These are phyloP conservation scores for Salix arbutifolia DNA, from an alignment of 345 rosid species.

Conservation along the genomic window DNA sequence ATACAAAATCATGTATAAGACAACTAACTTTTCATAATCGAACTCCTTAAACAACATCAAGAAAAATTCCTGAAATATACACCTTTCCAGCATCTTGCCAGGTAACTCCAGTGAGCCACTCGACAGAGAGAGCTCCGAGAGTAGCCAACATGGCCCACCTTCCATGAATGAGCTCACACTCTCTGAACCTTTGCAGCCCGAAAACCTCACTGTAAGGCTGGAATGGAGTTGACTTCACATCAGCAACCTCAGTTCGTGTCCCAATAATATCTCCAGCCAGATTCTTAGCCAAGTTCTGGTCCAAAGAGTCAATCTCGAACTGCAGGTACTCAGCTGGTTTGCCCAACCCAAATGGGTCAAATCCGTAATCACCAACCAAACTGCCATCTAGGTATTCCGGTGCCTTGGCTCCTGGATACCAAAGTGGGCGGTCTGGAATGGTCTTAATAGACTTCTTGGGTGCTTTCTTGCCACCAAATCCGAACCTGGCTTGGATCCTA, in stretches of 20 bases:
- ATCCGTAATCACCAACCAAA: slow-evolving; percentile 70
- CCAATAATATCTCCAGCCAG: slow-evolving; percentile 53
- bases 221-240: slow-evolving; percentile 59
- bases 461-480: slow-evolving; percentile 46
- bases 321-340: slow-evolving; percentile 74
- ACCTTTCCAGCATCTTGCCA: slow-evolving; percentile 91
- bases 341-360: slow-evolving; percentile 71
- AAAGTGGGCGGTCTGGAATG: slow-evolving; percentile 45
- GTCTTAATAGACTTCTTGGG: slow-evolving; percentile 37
- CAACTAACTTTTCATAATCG: not conserved
- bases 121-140: slow-evolving; percentile 65
- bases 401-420: slow-evolving; percentile 70
- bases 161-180: slow-evolving; percentile 76
- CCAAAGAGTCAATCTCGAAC: slow-evolving; percentile 64
- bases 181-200: slow-evolving; percentile 71
- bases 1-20: not conserved
- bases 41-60: not conserved
- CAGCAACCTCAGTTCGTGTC: slow-evolving; percentile 41
- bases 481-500: slow-evolving; percentile 53
- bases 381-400: slow-evolving; percentile 65
- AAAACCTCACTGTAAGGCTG: slow-evolving; percentile 76
- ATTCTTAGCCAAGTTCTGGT: slow-evolving; percentile 72
- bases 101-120: slow-evolving; percentile 70
- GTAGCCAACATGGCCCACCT: slow-evolving; percentile 85
- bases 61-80: not conserved